Percentiles rank a stretch among this genome's conserved stretches.
These are phyloP conservation scores for Fusarium sp. DNA, from an alignment of 2,329 filamentous ascomycete genomes.

Conservation along the genomic window DNA sequence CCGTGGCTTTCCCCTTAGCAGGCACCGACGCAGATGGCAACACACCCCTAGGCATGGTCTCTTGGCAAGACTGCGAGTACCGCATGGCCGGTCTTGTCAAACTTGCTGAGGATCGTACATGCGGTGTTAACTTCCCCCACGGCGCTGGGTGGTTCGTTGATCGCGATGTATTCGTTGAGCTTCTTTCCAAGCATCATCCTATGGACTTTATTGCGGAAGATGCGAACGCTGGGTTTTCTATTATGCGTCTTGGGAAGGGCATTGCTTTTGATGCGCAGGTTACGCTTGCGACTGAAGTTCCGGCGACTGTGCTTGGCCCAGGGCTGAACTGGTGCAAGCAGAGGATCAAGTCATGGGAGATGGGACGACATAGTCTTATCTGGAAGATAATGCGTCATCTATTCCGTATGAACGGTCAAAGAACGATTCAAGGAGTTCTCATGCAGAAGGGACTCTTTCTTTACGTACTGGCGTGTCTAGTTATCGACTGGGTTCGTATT, in stretches of 20 bases:
- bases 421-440: not conserved
- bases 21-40: not conserved
- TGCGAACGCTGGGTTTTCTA: not conserved
- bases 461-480: not conserved
- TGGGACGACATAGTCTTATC: conserved; percentile 22
- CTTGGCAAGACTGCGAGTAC: conserved; percentile 2
- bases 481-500: conserved; percentile 2
- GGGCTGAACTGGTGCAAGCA: conserved; percentile 33
- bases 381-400: conserved; percentile 5
- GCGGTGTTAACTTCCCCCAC: not conserved
- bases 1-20: not conserved
- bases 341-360: conserved; percentile 31
- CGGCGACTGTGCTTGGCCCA: conserved; percentile 9
- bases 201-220: conserved; percentile 4
- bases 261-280: conserved; percentile 4
- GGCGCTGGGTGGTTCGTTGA: conserved; percentile 1
- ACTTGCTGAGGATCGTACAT: not conserved
- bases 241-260: not conserved
- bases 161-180: not conserved
- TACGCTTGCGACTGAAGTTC: not conserved
- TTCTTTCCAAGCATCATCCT: not conserved
- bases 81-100: not conserved
- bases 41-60: not conserved
- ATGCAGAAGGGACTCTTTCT: conserved; percentile 1
- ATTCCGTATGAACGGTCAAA: not conserved